Evolutionary conservation across 805 yeast genomes (phyloP).

Genomic region (Candida gorgasii): DNA sequence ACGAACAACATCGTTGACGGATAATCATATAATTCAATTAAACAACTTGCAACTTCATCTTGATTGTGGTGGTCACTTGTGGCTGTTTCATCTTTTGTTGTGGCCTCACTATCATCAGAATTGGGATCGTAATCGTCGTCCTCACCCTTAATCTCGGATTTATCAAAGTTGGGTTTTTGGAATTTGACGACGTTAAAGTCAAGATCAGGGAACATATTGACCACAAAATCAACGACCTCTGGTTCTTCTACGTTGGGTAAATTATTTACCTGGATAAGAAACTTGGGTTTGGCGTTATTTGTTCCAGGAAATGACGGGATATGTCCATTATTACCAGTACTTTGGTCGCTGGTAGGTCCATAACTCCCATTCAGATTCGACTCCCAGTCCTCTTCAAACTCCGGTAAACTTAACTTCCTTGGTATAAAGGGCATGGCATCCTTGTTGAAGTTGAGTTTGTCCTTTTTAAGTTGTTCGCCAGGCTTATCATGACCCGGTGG

Average conservation of each 20-base stretch:
- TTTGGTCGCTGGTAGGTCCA: neutral
- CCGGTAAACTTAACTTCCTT: constrained; percentile 8
- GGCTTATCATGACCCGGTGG: neutral
- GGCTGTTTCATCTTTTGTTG: neutral
- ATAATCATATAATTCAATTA: constrained; percentile 9
- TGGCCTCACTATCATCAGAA: neutral
- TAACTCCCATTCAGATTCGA: neutral
- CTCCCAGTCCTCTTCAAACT: neutral
- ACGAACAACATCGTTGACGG: constrained; percentile 8
- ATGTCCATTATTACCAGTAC: neutral
- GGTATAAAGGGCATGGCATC: constrained; percentile 26
- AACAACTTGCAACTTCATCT: constrained; percentile 1
- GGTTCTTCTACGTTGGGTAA: constrained; percentile 11
- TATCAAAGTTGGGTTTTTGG: neutral
- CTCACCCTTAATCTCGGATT: constrained; percentile 8
- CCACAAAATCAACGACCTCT: constrained; percentile 19
- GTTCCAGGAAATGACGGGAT: no score
- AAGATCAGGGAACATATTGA: neutral
- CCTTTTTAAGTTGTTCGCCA: neutral
- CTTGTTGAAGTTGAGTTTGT: constrained; percentile 15
- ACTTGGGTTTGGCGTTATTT: neutral
- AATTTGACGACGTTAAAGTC: constrained; percentile 9
- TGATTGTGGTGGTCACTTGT: no score
- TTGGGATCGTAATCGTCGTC: neutral
- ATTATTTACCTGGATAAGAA: neutral